Conservation (phyloP, 2,329 filamentous ascomycete genomes). For the Eutypella sp. region DNA sequence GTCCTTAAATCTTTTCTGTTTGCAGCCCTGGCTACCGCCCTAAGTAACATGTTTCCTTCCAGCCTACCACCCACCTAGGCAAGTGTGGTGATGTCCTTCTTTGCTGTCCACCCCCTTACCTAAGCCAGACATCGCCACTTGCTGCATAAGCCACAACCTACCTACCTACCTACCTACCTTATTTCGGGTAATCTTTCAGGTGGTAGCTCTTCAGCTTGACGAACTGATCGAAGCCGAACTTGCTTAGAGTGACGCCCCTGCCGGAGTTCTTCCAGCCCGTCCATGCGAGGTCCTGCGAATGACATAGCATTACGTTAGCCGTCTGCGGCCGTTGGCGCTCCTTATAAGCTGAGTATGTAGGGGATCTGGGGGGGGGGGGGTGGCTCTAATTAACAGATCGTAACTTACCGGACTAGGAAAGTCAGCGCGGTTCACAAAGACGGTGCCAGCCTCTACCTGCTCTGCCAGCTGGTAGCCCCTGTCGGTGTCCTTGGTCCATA, state of each 20-base stretch:
- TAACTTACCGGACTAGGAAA: constrained; percentile 86
- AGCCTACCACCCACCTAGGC: too few species aligned
- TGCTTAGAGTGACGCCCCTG: constrained; percentile 83
- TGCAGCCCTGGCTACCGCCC: too few species aligned
- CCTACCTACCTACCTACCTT: constrained; percentile 14
- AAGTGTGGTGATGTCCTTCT: too few species aligned
- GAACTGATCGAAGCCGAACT: constrained; percentile 91
- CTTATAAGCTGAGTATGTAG: constrained; percentile 4
- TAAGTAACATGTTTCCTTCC: too few species aligned
- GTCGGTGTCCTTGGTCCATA: constrained; percentile 86
- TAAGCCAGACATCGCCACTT: neutral
- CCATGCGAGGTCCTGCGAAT: constrained; percentile 77
- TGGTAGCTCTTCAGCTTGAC: constrained; percentile 96
- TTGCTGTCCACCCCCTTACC: too few species aligned
- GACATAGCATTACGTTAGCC: constrained; percentile 17
- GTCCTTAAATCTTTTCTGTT: too few species aligned
- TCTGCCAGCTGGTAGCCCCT: constrained; percentile 73
- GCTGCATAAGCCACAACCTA: neutral
- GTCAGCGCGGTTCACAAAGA: constrained; percentile 93
- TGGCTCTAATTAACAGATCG: too few species aligned
- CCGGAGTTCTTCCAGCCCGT: constrained; percentile 97
- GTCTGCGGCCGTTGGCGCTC: neutral
- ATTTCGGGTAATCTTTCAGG: constrained; percentile 74
- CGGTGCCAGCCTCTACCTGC: constrained; percentile 83
- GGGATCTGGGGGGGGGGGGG: too few species aligned